Base-by-base conservation (phyloP, 768 basidiomycete genomes). In the Mycena vulgaris region DNA sequence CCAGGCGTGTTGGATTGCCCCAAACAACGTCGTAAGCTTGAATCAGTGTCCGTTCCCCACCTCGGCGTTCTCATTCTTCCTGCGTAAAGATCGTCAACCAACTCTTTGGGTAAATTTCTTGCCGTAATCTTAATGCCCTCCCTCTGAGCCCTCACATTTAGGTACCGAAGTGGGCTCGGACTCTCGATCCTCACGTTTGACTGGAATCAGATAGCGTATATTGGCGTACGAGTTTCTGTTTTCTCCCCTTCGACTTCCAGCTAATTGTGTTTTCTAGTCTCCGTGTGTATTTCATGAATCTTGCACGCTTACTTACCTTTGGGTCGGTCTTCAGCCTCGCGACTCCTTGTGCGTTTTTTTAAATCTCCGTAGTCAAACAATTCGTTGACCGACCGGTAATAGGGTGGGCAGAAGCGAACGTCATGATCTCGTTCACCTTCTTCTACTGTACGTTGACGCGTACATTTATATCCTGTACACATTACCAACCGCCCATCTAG, bases 391-490 rank as follows among this genome's bases (percentile, higher is more conserved):
- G 25, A 74, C 60, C 45, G 6, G 8, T 63, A 35, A 58, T 51
- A 76, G 93, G 92, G 92, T 93, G 92, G 92, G 91, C 92, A 4
- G 89, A 92, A 75, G 92, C 90, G 6, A 93, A 93, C 77, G 83
- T 93, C 31, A 83, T 88, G 63, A 79, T 83, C 39, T 89, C 90
- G 13, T 90, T 93, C 74, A 79, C 90, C 49, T 78, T 91, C 72
- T 88, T 94, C 77, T 91, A 90, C 77, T 94, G 90, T 88, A 64
- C 76, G 83, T 76, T 11, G 21, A 58, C 2, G 1, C 27, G 2
- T 47, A 19, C 9, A 10, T 49, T 69, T 33, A 10, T 49, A 63
- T 33, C 53, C 14, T 25, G 37, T 7, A 27, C n/a, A 33, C 19
- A 6, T 11, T 30, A 28, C 40, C 64, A 19, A 69, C 51, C 13